These are phyloP conservation scores for Colletotrichum sp. DNA, from an alignment of 2,329 filamentous ascomycete genomes.

Conservation along the genomic window DNA sequence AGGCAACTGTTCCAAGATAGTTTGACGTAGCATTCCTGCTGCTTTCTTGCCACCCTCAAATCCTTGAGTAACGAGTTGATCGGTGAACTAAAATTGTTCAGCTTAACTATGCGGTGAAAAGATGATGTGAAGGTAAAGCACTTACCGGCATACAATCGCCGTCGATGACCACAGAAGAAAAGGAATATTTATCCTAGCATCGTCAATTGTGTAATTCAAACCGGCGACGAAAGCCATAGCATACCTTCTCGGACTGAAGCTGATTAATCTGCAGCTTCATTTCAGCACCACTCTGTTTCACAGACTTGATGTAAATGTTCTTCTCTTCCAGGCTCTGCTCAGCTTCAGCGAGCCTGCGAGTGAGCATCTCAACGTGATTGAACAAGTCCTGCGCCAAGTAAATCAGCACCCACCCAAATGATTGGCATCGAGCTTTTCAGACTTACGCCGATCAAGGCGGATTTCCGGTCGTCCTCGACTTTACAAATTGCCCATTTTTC, in stretches of 20 bases:
- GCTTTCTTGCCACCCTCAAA: constrained; percentile 34
- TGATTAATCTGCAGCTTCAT: background rate
- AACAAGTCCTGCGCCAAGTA: background rate
- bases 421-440: background rate
- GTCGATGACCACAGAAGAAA: constrained; percentile 40
- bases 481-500: background rate
- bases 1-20: constrained; percentile 29
- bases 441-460: background rate
- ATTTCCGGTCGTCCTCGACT: background rate
- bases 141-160: constrained; percentile 42
- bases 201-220: background rate
- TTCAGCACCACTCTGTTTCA: background rate
- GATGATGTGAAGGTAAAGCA: background rate
- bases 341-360: background rate
- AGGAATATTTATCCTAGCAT: constrained; percentile 26
- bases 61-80: constrained; percentile 32
- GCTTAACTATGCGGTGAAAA: background rate
- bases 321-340: background rate
- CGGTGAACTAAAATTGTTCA: constrained; percentile 31
- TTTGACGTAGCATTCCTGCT: constrained; percentile 27
- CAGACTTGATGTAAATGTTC: background rate
- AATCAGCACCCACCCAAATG: no score
- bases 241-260: background rate
- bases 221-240: background rate
- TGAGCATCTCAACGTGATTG: background rate